A percentile compares a stretch with the other conserved stretches of the same genome.
These are phyloP conservation scores for Lablab purpureus DNA, from an alignment of 306 rosid species.

Conservation along the genomic window DNA sequence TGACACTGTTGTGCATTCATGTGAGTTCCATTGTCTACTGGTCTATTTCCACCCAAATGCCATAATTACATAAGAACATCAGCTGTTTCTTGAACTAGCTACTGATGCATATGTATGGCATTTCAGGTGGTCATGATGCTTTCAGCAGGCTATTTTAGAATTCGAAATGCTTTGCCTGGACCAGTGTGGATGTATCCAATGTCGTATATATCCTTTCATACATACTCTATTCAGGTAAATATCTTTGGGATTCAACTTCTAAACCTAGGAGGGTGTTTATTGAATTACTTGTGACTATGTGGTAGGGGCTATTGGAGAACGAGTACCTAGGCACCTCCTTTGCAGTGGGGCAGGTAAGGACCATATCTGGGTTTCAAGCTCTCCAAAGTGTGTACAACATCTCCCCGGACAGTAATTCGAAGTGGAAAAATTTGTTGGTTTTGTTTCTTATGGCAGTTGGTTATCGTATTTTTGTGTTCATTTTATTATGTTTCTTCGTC, in stretches of 20 bases:
- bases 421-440: constrained; percentile 88
- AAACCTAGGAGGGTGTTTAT: constrained; percentile 27
- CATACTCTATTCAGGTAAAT: constrained; percentile 92
- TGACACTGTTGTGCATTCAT: constrained; percentile 79
- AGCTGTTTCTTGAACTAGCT: constrained; percentile 39
- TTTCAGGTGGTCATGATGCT: constrained; percentile 98
- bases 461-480: constrained; percentile 73
- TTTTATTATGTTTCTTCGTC: constrained; percentile 58
- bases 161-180: constrained; percentile 80
- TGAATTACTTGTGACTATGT: constrained; percentile 9
- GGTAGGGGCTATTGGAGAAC: constrained; percentile 92
- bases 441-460: constrained; percentile 89
- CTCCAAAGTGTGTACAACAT: constrained; percentile 76
- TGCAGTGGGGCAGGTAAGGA: constrained; percentile 95
- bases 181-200: constrained; percentile 90
- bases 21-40: constrained; percentile 56
- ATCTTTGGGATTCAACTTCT: constrained; percentile 14
- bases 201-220: constrained; percentile 90
- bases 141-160: constrained; percentile 92
- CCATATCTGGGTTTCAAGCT: constrained; percentile 93
- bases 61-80: constrained; percentile 17
- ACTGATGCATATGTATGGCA: constrained; percentile 17
- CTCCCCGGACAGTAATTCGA: constrained; percentile 71
- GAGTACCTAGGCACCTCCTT: constrained; percentile 86
- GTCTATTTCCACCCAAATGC: not conserved